Evolutionary conservation across 192 early-diverging fungal species (phyloP).

Genomic region (Backusella westeae): DNA sequence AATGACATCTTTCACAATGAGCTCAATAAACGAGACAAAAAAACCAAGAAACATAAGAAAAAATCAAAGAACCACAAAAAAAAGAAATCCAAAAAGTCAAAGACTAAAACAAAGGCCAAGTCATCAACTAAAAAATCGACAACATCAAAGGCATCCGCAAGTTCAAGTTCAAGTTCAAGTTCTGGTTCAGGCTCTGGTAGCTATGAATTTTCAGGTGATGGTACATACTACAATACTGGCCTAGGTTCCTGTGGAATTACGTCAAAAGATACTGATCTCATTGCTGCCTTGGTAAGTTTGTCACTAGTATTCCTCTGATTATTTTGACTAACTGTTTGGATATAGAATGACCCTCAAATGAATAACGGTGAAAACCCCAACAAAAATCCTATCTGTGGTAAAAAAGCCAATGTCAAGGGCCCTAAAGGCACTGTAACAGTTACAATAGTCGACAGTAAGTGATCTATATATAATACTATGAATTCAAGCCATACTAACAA

Average conservation of each 20-base stretch:
- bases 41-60: neutral
- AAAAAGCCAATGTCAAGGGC: constrained; percentile 45
- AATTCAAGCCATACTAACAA: neutral
- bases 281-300: constrained; percentile 44
- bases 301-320: neutral
- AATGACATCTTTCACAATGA: neutral
- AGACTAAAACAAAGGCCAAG: neutral
- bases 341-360: constrained; percentile 49
- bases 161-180: neutral
- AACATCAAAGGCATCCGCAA: neutral
- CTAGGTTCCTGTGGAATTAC: constrained; percentile 50
- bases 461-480: neutral
- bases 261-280: constrained; percentile 41
- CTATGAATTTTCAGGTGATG: constrained; percentile 36
- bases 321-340: neutral
- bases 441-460: constrained; percentile 45
- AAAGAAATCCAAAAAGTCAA: neutral
- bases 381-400: constrained; percentile 45
- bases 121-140: neutral
- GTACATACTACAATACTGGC: constrained; percentile 50
- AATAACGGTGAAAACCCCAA: constrained; percentile 46
- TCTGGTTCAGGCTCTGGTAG: neutral
- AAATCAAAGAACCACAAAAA: neutral
- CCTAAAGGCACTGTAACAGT: constrained; percentile 45
- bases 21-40: neutral